phyloP scores from a whole-genome alignment of 345 rosid species.

The Lenwebbia sp. region DNA sequence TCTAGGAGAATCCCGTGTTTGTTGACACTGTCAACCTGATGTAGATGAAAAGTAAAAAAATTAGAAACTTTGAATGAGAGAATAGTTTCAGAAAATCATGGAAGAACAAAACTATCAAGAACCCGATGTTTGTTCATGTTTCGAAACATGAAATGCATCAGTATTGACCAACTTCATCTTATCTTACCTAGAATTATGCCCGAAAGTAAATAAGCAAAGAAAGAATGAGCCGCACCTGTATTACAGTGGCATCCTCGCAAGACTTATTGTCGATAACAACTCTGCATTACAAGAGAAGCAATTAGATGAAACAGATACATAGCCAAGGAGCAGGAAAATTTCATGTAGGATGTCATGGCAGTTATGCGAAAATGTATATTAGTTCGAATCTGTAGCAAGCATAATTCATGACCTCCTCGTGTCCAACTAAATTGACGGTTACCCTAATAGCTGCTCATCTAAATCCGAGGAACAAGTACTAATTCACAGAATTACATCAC shows the following conservation, averaged over 20 bases:
- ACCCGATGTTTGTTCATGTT: background rate
- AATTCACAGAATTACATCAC: background rate
- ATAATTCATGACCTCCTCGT: background rate
- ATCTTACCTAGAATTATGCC: background rate
- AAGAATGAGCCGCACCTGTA: background rate
- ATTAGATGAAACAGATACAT: background rate
- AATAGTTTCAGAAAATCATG: background rate
- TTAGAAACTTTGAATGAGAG: background rate
- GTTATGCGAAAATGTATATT: background rate
- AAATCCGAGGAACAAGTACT: background rate
- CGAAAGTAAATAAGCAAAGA: background rate
- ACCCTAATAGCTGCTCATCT: background rate
- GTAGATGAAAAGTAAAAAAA: background rate
- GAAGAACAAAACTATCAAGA: background rate
- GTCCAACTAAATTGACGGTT: background rate
- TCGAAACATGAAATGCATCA: background rate
- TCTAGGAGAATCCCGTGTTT: constrained; percentile 83
- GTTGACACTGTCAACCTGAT: constrained; percentile 73
- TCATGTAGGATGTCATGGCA: background rate
- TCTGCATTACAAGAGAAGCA: background rate
- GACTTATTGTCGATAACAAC: background rate
- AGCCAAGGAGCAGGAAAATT: background rate
- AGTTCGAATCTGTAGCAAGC: background rate
- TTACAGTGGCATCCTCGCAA: background rate
- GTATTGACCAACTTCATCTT: background rate